Base-by-base conservation (phyloP, 2,329 filamentous ascomycete genomes). In the Fusarium burgessii region DNA sequence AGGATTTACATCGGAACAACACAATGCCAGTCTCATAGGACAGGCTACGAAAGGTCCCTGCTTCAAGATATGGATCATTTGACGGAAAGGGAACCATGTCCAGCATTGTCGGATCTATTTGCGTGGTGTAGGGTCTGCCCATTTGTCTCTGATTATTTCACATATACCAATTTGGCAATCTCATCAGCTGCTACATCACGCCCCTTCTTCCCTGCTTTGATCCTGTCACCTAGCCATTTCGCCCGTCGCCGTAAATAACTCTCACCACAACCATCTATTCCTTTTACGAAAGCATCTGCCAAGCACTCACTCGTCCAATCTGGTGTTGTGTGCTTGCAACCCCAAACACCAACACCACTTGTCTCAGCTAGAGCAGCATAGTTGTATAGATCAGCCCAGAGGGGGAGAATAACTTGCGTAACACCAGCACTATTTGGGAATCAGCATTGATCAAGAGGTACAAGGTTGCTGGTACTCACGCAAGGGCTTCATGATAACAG, bases 351-450 rank as follows among this genome's bases (percentile, higher is more conserved):
- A 14, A 86, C 78, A 0, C 81, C 81, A 0, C 84, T 70, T 52
- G 77, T 81, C 70, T 86, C 84, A 0, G 80, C 82, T 4, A 80
- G 78, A 17, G 76, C 76, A 11, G 84, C 84, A 57, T 80, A 85
- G 51, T 84, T 83, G 58, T 84, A 84, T 0, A 81, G 78, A 54
- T 86, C 84, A 1, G 81, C 75, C 85, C 85, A 86, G 1, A 80
- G 66, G 0, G 85, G 84, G 2, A 87, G 76, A 9, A 86, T 67
- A 9, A 86, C 70, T 42, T 86, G 84, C 3, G 84, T 82, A 7
- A 84, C 76, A 4, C 84, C 84, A 13, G 80, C 77, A 7, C 84
- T 62, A 4, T 10, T 8, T 23, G 5, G 14, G 5, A 29, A 29
- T 29, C 3, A 29, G 29, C 29, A 29, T 29, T 29, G 29, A 29